A percentile compares a stretch with the other conserved stretches of the same genome.
Evolutionary conservation across 2,329 filamentous ascomycete genomes (phyloP).

Genomic region (Aspergillus brasiliensis): DNA sequence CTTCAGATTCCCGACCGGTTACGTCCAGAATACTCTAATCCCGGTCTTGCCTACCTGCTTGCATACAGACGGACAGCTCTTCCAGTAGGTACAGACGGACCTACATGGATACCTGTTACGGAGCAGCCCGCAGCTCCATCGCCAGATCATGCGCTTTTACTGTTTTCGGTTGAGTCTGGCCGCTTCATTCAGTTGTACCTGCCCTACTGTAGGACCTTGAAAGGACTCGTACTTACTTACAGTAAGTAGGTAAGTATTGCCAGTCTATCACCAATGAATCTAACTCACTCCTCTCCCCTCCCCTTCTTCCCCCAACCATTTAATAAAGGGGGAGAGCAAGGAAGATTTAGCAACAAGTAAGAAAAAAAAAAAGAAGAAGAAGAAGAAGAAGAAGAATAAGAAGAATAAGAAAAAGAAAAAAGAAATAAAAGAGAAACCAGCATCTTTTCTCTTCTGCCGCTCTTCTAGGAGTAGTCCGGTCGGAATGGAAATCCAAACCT

Average conservation of each 20-base stretch:
- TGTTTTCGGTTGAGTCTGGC: not conserved
- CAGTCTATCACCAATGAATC: not conserved
- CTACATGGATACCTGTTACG: constrained; percentile 2
- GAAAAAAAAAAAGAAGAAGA: constrained; percentile 3
- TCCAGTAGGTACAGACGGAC: not conserved
- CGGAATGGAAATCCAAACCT: not conserved
- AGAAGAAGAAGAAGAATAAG: not conserved
- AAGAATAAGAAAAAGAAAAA: constrained; percentile 6
- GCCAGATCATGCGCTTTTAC: not conserved
- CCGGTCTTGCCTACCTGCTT: not conserved
- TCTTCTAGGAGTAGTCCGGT: not conserved
- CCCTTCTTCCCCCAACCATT: not conserved
- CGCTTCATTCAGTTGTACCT: not conserved
- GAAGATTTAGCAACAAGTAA: not conserved
- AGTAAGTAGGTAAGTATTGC: not conserved
- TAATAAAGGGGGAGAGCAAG: constrained; percentile 14
- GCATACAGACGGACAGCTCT: not conserved
- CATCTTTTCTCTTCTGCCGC: not conserved
- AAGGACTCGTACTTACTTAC: no score
- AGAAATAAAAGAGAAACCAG: not conserved
- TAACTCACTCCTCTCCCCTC: not conserved
- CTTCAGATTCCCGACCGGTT: not conserved
- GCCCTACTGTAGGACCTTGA: not conserved
- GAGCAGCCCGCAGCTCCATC: not conserved
- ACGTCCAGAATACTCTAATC: not conserved